Percentiles rank a stretch among this genome's conserved stretches.
These are phyloP conservation scores for Hirschfeldia incana DNA, from an alignment of 345 rosid species.

Conservation along the genomic window DNA sequence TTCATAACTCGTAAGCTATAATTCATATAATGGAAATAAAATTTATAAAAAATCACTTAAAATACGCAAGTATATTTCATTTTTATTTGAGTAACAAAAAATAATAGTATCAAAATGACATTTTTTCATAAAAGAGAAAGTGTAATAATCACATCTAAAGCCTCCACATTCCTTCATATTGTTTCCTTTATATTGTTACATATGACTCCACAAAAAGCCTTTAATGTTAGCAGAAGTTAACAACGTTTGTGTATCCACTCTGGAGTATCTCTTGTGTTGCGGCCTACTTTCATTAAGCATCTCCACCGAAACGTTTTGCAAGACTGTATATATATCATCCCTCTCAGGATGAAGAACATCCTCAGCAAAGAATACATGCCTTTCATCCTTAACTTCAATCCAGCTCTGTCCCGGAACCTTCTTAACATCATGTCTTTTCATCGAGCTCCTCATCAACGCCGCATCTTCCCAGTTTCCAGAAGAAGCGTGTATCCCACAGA, in stretches of 20 bases:
- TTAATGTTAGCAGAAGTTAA: background rate
- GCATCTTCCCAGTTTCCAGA: constrained; percentile 60
- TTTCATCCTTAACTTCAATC: constrained; percentile 55
- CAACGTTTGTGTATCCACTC: background rate
- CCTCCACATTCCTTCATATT: background rate
- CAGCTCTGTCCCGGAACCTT: constrained; percentile 83
- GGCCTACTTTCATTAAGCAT: constrained; percentile 45
- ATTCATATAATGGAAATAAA: too few species aligned
- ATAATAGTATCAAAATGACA: too few species aligned
- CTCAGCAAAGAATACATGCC: constrained; percentile 63
- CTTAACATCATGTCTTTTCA: constrained; percentile 56
- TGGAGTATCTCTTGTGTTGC: constrained; percentile 32
- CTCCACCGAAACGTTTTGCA: constrained; percentile 50
- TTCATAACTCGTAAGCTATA: too few species aligned
- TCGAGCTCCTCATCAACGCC: constrained; percentile 54
- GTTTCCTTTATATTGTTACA: background rate
- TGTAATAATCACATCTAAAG: background rate
- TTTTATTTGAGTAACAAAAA: too few species aligned
- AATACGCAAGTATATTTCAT: too few species aligned
- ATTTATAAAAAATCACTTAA: too few species aligned
- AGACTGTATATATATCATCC: constrained; percentile 44
- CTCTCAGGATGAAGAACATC: constrained; percentile 65
- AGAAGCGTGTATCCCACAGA: constrained; percentile 61
- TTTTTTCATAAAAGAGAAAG: too few species aligned
- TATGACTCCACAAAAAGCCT: background rate